Evolutionary conservation across 495 filamentous ascomycete species (phyloP).

Genomic region (Aspergillus taichungensis): DNA sequence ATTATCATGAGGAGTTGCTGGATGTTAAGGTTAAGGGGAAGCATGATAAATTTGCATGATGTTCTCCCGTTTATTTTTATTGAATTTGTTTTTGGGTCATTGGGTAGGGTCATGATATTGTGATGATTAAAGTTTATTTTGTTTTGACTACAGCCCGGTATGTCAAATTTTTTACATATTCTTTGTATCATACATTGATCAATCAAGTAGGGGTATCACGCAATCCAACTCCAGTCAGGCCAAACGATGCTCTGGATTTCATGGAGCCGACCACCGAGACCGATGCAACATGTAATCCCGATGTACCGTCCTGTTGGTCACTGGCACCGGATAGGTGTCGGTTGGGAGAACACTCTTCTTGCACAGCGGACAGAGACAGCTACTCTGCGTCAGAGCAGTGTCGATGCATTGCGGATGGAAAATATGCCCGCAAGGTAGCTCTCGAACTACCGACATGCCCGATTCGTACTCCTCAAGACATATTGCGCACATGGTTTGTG

Average conservation of each 20-base stretch:
- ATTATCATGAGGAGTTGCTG: conserved; percentile 83
- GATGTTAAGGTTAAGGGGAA: conserved; percentile 90
- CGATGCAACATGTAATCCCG: conserved; percentile 45
- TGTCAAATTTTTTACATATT: background rate
- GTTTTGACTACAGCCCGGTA: background rate
- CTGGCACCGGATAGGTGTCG: conserved; percentile 52
- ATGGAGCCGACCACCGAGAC: background rate
- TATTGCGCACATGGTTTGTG: conserved; percentile 63
- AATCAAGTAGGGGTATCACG: conserved; percentile 1
- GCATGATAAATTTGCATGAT: conserved; percentile 84
- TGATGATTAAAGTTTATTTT: conserved; percentile 1
- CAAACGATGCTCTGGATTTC: background rate
- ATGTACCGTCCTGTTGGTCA: conserved; percentile 80
- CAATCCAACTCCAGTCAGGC: background rate
- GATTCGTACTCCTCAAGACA: conserved; percentile 76
- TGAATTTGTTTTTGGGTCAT: background rate
- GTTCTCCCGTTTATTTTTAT: conserved; percentile 2
- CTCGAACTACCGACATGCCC: conserved; percentile 59
- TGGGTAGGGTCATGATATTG: background rate
- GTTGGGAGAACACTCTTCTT: conserved; percentile 64
- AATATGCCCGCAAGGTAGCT: conserved; percentile 82
- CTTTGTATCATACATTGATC: background rate
- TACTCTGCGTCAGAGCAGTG: conserved; percentile 57
- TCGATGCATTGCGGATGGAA: conserved; percentile 90
- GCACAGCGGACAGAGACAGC: conserved; percentile 80